phyloP scores from a whole-genome alignment of 2,329 filamentous ascomycete genomes.

The Paracoccidioides brasiliensis region DNA sequence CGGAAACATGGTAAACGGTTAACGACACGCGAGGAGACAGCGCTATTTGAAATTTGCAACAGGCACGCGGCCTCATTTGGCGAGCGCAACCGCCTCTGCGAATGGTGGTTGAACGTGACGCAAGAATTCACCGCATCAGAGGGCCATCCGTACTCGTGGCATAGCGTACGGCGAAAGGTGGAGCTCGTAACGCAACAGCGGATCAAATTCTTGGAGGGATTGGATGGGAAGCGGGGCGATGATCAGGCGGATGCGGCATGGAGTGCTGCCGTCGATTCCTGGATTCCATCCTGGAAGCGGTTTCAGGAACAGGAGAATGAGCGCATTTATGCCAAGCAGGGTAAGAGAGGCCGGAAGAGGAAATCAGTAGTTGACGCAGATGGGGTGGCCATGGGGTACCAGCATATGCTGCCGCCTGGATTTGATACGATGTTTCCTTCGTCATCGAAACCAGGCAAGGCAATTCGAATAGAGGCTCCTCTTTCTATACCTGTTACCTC shows the following conservation, averaged over 20 bases:
- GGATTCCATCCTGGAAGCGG: constrained; percentile 29
- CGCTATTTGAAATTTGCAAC: constrained; percentile 30
- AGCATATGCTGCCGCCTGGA: constrained; percentile 22
- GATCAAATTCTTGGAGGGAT: constrained; percentile 27
- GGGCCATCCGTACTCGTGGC: constrained; percentile 31
- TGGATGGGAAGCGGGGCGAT: constrained; percentile 18
- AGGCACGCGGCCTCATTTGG: constrained; percentile 25
- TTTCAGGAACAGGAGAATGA: constrained; percentile 27
- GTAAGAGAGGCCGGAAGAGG: constrained; percentile 17
- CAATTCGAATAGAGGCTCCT: neutral
- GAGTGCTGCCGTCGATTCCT: constrained; percentile 27
- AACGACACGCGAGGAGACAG: constrained; percentile 29
- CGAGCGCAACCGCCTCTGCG: constrained; percentile 29
- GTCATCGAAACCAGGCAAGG: constrained; percentile 4
- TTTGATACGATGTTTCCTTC: constrained; percentile 27
- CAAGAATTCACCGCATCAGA: constrained; percentile 26
- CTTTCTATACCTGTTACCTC: neutral
- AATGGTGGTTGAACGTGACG: constrained; percentile 30
- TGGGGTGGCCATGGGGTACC: neutral
- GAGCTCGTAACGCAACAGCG: constrained; percentile 30
- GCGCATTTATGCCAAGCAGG: constrained; percentile 27
- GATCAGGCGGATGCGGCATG: constrained; percentile 27
- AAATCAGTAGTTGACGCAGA: constrained; percentile 9
- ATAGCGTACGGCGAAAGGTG: constrained; percentile 31
- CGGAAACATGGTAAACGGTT: constrained; percentile 27